Conservation (phyloP, 139 green algal species). For the Asterochloris erici region DNA sequence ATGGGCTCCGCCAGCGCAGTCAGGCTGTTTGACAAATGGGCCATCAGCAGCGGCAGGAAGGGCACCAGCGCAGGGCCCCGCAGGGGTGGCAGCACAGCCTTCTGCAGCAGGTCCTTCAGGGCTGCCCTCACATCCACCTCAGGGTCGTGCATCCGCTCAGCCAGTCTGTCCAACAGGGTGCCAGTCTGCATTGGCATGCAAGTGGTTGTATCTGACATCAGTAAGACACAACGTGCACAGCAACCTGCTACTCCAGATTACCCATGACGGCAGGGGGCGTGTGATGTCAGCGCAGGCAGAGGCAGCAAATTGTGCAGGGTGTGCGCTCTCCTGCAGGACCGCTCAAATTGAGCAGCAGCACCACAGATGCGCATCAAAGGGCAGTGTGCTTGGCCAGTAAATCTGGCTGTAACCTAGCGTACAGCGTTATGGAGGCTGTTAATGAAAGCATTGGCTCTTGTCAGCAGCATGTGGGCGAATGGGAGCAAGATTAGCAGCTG, state of each 20-base stretch:
- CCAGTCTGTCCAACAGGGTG: conserved; percentile 34
- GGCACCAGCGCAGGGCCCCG: conserved; percentile 44
- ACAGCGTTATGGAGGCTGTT: too few species aligned
- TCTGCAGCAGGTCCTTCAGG: conserved; percentile 37
- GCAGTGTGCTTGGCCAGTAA: too few species aligned
- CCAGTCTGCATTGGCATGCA: conserved; percentile 16
- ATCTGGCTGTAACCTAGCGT: too few species aligned
- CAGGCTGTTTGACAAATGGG: conserved; percentile 71
- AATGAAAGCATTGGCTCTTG: too few species aligned
- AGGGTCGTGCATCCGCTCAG: conserved; percentile 54
- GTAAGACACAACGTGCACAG: neutral
- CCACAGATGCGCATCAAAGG: too few species aligned
- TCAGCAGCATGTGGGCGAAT: too few species aligned
- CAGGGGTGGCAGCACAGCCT: conserved; percentile 49
- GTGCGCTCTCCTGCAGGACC: too few species aligned
- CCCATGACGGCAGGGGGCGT: neutral
- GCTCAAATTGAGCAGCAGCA: too few species aligned
- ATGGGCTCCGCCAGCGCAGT: conserved; percentile 46
- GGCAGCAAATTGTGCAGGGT: too few species aligned
- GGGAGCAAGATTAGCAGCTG: too few species aligned
- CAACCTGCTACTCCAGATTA: neutral
- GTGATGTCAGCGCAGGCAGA: too few species aligned
- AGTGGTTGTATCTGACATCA: neutral
- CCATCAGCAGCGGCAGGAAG: conserved; percentile 79
- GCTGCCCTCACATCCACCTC: conserved; percentile 50